A percentile compares a stretch with the other conserved stretches of the same genome.
phyloP scores from a whole-genome alignment of 106 monocot species.

The Posidonia australis region DNA sequence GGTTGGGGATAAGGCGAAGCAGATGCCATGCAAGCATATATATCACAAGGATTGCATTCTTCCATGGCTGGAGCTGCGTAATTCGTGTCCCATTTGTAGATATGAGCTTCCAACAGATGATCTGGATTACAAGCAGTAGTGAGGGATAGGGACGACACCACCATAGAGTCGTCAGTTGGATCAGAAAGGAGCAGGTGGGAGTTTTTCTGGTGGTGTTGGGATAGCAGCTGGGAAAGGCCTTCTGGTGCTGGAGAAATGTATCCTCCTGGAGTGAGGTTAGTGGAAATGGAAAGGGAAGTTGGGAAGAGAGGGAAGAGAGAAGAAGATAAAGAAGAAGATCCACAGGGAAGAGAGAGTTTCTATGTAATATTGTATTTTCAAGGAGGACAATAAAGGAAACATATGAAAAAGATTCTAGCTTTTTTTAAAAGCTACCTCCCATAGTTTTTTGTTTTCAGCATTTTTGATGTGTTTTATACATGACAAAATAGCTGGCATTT shows the following conservation, averaged over 20 bases:
- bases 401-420: no score
- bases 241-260: constrained; percentile 13
- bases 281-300: no score
- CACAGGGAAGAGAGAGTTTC: no score
- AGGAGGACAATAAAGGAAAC: no score
- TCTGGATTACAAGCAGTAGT: no score
- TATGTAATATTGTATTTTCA: no score
- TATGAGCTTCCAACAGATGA: constrained; percentile 82
- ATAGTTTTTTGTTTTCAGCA: no score
- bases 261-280: constrained; percentile 14
- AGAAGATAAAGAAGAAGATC: no score
- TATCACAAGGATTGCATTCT: constrained; percentile 81
- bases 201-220: background rate
- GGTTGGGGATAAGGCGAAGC: constrained; percentile 45
- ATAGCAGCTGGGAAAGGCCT: constrained; percentile 1
- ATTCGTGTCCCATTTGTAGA: constrained; percentile 81
- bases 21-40: constrained; percentile 88
- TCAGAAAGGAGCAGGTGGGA: background rate
- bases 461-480: no score
- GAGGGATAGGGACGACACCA: background rate
- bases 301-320: no score
- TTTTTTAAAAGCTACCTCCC: no score
- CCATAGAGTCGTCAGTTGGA: background rate
- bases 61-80: constrained; percentile 84
- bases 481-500: no score